These are phyloP conservation scores for Naumovozyma baii DNA, from an alignment of 805 yeast genomes.

Conservation along the genomic window DNA sequence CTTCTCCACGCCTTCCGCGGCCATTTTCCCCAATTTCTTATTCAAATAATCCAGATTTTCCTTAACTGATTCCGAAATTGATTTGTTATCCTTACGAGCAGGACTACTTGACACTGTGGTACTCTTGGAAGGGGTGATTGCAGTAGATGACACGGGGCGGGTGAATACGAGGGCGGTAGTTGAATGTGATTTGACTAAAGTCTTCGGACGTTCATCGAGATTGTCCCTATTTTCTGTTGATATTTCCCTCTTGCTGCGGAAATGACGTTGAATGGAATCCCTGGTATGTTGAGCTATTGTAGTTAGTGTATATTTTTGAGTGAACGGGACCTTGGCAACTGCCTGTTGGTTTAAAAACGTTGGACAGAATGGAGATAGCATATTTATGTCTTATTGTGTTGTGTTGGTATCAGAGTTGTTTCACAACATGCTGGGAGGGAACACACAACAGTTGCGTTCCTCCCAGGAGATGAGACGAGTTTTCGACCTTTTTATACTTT, in stretches of 20 bases:
- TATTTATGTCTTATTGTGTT: neutral
- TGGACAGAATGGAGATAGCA: neutral
- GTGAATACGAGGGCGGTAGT: neutral
- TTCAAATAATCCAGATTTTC: constrained; percentile 17
- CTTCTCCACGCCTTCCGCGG: constrained; percentile 21
- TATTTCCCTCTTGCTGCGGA: no score
- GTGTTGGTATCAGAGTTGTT: no score
- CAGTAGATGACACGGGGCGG: neutral
- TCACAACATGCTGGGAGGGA: no score
- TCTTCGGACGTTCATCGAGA: no score
- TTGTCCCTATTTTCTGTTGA: no score
- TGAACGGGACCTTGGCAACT: neutral
- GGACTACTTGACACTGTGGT: neutral
- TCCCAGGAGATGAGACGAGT: neutral
- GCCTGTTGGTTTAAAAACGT: neutral
- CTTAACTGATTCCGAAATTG: constrained; percentile 3
- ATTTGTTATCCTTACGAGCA: neutral
- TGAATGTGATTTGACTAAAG: neutral
- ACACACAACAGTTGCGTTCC: no score
- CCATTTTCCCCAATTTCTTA: constrained; percentile 18
- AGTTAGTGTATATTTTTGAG: neutral
- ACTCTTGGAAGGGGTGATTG: neutral
- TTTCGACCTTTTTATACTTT: neutral
- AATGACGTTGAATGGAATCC: neutral
- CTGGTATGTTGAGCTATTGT: neutral